phyloP scores from a whole-genome alignment of 495 filamentous ascomycete genomes.

The Penicillium tannophilum region DNA sequence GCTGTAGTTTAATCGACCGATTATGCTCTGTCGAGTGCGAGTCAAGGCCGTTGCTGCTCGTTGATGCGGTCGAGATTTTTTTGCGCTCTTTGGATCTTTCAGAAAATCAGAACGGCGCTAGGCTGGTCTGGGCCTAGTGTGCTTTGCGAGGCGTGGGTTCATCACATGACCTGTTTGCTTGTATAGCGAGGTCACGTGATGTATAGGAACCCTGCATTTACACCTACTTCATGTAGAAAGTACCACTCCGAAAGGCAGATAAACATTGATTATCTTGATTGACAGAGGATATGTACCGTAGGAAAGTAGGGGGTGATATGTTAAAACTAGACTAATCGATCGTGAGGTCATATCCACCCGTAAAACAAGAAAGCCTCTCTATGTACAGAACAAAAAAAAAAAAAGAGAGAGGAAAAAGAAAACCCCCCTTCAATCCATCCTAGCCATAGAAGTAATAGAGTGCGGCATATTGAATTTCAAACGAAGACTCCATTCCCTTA shows the following conservation, averaged over 20 bases:
- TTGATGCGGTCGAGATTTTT: slow-evolving; percentile 52
- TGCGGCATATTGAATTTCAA: slow-evolving; percentile 79
- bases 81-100: slow-evolving; percentile 47
- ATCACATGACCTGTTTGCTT: slow-evolving; percentile 31
- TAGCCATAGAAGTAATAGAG: slow-evolving; percentile 66
- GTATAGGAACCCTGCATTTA: slow-evolving; percentile 29
- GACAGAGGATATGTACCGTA: not conserved
- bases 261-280: not conserved
- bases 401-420: slow-evolving; percentile 23
- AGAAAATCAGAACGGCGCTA: slow-evolving; percentile 51
- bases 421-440: slow-evolving; percentile 14
- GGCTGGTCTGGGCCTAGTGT: slow-evolving; percentile 27
- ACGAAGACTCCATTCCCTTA: slow-evolving; percentile 57
- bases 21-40: slow-evolving; percentile 31
- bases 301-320: not conserved
- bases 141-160: slow-evolving; percentile 13
- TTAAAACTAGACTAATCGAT: slow-evolving; percentile 3
- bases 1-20: slow-evolving; percentile 28
- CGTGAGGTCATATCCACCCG: slow-evolving; percentile 13
- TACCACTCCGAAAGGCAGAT: not conserved
- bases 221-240: not conserved
- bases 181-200: slow-evolving; percentile 40
- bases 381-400: slow-evolving; percentile 15
- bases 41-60: slow-evolving; percentile 45
- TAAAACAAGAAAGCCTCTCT: slow-evolving; percentile 5